Percentiles rank a stretch among this genome's conserved stretches.
Evolutionary conservation across 495 filamentous ascomycete species (phyloP).

Genomic region (Xanthoparmelia taractica): DNA sequence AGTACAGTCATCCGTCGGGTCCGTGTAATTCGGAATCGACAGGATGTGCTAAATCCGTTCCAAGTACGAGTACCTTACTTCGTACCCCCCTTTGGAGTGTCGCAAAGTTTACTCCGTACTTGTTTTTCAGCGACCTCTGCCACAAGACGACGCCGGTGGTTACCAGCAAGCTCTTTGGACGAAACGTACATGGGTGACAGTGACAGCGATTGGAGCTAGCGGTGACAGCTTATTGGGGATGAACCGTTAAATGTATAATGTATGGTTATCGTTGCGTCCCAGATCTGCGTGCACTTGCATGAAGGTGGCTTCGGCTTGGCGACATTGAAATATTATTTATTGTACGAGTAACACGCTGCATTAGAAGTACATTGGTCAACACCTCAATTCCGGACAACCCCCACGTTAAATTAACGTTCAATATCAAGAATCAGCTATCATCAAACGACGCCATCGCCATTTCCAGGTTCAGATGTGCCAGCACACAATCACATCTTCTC

Average conservation of each 20-base stretch:
- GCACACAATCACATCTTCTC: too few species aligned
- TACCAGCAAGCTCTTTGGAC: neutral
- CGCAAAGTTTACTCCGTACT: neutral
- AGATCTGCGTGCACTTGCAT: conserved; percentile 9
- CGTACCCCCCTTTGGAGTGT: too few species aligned
- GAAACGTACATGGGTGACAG: neutral
- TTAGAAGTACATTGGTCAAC: neutral
- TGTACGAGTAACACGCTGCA: neutral
- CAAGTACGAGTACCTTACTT: neutral
- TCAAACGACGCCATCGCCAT: too few species aligned
- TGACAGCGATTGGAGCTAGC: neutral
- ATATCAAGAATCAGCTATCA: too few species aligned
- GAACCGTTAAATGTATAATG: conserved; percentile 2
- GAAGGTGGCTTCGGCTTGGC: neutral
- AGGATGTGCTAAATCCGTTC: neutral
- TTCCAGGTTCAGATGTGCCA: neutral
- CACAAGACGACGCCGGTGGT: neutral
- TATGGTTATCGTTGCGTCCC: conserved; percentile 3
- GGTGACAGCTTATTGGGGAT: neutral
- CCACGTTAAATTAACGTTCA: too few species aligned
- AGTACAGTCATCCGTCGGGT: too few species aligned
- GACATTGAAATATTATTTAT: neutral
- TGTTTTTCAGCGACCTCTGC: neutral
- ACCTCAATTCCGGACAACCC: too few species aligned
- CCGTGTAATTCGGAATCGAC: neutral